Base-by-base conservation (phyloP, 805 yeast species). In the Metschnikowia lachancei region DNA sequence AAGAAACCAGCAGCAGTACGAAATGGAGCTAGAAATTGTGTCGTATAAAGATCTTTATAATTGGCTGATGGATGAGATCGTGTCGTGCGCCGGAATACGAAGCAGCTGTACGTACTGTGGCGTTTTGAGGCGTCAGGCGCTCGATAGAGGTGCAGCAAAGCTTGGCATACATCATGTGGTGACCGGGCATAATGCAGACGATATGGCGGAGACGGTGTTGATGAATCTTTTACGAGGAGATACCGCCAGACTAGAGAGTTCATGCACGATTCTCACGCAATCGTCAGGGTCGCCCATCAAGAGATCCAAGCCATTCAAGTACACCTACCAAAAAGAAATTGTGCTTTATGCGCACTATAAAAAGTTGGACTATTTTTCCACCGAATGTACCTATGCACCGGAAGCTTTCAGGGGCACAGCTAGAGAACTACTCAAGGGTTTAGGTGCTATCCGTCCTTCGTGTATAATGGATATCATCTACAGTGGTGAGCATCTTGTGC, bases 21-120 rank as follows among this genome's bases (percentile, higher is more conserved):
- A 76, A n/a, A 75, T 88, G 75, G 90, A 89, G 1, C 67, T 88
- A 43, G 84, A 83, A 58, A 85, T 88, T 46, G 82, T 94, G 4
- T 86, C 96, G 12, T 94, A 94, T 58, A 81, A 81, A 53, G 96
- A 91, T 26, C 72, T 94, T 12, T 94, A 94, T 63, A 83, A 91
- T 59, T 94, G 99, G 99, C 88, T 96, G 11, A 94, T 94, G 99
- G 99, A 94, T 70, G 95, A 89, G 59, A 89, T 94, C 42, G 99
- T 94, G 1, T 82, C 91, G 0, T 87, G 94, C 62, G 94, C 97
- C 1, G 98, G 98, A 6, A 84, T 87, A 31, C 76, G 96, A 62
- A 89, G 89, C 56, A 87, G 95, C 62, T 94, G 99, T 67, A 94
- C 99, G 0, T 94, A 94, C 62, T 94, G 99, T 72, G 99, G 99